Conservation (phyloP, 2,329 filamentous ascomycete species). For the Eutypa lata region DNA sequence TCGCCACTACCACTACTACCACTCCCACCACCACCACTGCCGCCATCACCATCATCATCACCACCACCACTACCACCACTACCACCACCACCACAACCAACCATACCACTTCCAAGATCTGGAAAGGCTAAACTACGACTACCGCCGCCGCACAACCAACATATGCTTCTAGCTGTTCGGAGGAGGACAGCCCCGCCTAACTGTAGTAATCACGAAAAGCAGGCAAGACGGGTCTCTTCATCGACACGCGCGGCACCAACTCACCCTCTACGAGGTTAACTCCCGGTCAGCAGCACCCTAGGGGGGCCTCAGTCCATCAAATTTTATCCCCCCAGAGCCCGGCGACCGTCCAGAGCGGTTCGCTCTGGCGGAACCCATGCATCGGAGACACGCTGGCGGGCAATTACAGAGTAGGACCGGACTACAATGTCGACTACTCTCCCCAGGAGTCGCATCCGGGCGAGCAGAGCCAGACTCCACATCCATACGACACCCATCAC, state of each 20-base stretch:
- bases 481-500: conserved; percentile 55
- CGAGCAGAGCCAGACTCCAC: conserved; percentile 61
- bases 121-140: conserved; percentile 19
- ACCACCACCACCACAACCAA: conserved; percentile 12
- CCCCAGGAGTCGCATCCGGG: conserved; percentile 64
- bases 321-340: conserved; percentile 60
- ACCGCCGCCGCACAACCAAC: conserved; percentile 21
- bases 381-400: conserved; percentile 69
- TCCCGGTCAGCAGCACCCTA: conserved; percentile 43
- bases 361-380: conserved; percentile 76
- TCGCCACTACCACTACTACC: conserved; percentile 14
- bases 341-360: conserved; percentile 70
- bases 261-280: conserved; percentile 26
- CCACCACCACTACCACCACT: conserved; percentile 3
- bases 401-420: conserved; percentile 67
- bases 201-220: conserved; percentile 20
- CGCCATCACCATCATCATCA: conserved; percentile 3
- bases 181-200: conserved; percentile 27
- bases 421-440: conserved; percentile 74
- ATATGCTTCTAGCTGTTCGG: conserved; percentile 34
- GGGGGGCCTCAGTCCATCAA: conserved; percentile 50
- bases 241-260: conserved; percentile 28
- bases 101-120: conserved; percentile 17
- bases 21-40: conserved; percentile 10
- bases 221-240: conserved; percentile 27